These are phyloP conservation scores for Zasmidium angulare DNA, from an alignment of 2,329 filamentous ascomycete species.

Conservation along the genomic window DNA sequence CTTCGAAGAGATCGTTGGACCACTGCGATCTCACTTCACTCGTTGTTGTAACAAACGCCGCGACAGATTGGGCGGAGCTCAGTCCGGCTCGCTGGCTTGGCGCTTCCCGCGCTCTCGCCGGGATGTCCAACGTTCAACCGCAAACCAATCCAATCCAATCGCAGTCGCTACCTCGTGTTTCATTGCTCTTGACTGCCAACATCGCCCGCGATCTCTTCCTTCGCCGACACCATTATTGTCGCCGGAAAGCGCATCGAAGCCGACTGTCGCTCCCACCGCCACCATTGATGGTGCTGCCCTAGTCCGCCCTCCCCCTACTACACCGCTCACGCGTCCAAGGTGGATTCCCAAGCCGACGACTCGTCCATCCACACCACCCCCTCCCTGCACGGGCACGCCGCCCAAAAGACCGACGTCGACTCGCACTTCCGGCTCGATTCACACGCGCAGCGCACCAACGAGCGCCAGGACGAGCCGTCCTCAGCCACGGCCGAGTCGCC, in stretches of 20 bases:
- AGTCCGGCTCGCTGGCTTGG: not conserved
- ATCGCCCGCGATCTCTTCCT: not conserved
- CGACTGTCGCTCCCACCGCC: not conserved
- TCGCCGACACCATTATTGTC: not conserved
- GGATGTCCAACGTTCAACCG: not conserved
- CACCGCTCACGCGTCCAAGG: constrained; percentile 10
- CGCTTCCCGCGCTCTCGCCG: not conserved
- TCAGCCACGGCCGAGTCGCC: constrained; percentile 53
- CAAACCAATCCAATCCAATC: not conserved
- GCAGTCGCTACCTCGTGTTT: not conserved
- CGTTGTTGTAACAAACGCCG: no score
- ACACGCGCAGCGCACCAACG: constrained; percentile 11
- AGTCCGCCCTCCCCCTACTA: not conserved
- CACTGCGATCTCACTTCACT: no score
- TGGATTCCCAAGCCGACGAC: constrained; percentile 32
- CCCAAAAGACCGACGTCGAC: constrained; percentile 32
- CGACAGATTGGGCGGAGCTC: no score
- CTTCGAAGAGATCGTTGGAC: no score
- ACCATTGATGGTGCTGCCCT: not conserved
- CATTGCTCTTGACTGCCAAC: not conserved
- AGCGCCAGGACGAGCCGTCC: constrained; percentile 28
- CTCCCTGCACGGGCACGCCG: constrained; percentile 29
- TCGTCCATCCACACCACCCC: constrained; percentile 35
- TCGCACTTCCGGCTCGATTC: constrained; percentile 29
- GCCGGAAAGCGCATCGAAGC: not conserved